phyloP scores from a whole-genome alignment of 805 yeast species.

The Vanderwaltozyma polyspora region DNA sequence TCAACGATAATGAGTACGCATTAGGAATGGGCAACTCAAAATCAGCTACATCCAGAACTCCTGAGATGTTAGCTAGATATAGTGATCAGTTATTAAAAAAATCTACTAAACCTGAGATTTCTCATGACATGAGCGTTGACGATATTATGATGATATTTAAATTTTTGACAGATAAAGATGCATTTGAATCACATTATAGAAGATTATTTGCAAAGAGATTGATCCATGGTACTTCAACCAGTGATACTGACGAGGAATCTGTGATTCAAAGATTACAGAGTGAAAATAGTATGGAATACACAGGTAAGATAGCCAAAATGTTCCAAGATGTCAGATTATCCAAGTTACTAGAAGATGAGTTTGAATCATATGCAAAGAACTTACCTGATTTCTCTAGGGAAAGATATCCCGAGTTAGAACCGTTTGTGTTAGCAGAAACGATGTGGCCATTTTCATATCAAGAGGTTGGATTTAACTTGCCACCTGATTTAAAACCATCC shows the following conservation, averaged over 20 bases:
- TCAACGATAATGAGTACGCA: slow-evolving; percentile 76
- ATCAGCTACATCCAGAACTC: slow-evolving; percentile 60
- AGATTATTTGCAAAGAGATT: slow-evolving; percentile 80
- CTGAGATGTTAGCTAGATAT: slow-evolving; percentile 83
- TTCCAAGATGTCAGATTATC: slow-evolving; percentile 87
- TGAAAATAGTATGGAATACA: slow-evolving; percentile 85
- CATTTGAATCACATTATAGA: slow-evolving; percentile 87
- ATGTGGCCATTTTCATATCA: slow-evolving; percentile 65
- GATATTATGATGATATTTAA: slow-evolving; percentile 81
- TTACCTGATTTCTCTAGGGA: slow-evolving; percentile 22
- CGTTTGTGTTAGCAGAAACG: slow-evolving; percentile 72
- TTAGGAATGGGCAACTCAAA: slow-evolving; percentile 42
- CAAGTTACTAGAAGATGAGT: slow-evolving; percentile 49
- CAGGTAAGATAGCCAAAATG: slow-evolving; percentile 91
- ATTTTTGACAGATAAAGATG: slow-evolving; percentile 86
- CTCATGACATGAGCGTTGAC: slow-evolving; percentile 66
- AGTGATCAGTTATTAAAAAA: slow-evolving; percentile 75
- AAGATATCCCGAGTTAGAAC: slow-evolving; percentile 44
- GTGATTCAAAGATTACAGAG: slow-evolving; percentile 79
- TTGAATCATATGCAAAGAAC: slow-evolving; percentile 24
- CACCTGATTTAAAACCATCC: slow-evolving; percentile 53
- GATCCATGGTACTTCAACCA: slow-evolving; percentile 74
- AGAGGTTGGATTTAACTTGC: slow-evolving; percentile 44
- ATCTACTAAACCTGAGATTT: slow-evolving; percentile 56
- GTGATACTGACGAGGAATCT: slow-evolving; percentile 69